These are phyloP conservation scores for Aspergillus fumigatiaffinis DNA, from an alignment of 2,329 filamentous ascomycete genomes.

Conservation along the genomic window DNA sequence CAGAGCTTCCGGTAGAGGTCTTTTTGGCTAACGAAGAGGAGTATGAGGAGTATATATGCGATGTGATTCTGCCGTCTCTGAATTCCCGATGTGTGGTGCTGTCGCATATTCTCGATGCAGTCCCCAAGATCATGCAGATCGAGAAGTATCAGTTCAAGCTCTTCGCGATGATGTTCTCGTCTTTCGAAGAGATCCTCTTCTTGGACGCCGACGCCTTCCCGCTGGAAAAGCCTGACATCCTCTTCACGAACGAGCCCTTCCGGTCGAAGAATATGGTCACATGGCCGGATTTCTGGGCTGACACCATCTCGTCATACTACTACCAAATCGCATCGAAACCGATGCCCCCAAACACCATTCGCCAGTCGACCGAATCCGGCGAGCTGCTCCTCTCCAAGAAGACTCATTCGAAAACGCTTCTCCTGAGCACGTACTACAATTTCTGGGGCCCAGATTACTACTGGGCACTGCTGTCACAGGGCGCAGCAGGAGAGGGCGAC, in stretches of 20 bases:
- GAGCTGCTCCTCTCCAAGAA: slow-evolving; percentile 45
- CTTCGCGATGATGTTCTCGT: slow-evolving; percentile 48
- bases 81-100: slow-evolving; percentile 45
- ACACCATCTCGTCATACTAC: slow-evolving; percentile 36
- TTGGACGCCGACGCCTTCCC: slow-evolving; percentile 48
- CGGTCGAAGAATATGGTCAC: slow-evolving; percentile 38
- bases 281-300: slow-evolving; percentile 48
- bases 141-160: slow-evolving; percentile 47
- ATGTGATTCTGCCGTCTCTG: slow-evolving; percentile 40
- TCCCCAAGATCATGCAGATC: slow-evolving; percentile 29
- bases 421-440: slow-evolving; percentile 50
- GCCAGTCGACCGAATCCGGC: slow-evolving; percentile 42
- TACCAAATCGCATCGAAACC: slow-evolving; percentile 35
- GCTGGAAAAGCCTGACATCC: slow-evolving; percentile 36
- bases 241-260: slow-evolving; percentile 44
- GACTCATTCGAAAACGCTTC: slow-evolving; percentile 39
- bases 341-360: slow-evolving; percentile 17
- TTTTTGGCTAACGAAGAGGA: slow-evolving; percentile 41
- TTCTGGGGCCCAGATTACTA: slow-evolving; percentile 44
- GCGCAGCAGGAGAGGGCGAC: slow-evolving; percentile 48
- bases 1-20: slow-evolving; percentile 43
- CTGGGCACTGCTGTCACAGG: slow-evolving; percentile 46
- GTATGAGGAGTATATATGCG: slow-evolving; percentile 42
- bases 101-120: slow-evolving; percentile 37
- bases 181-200: slow-evolving; percentile 48